phyloP scores from a whole-genome alignment of 352 stramenopile species.

The Globisporangium polare region DNA sequence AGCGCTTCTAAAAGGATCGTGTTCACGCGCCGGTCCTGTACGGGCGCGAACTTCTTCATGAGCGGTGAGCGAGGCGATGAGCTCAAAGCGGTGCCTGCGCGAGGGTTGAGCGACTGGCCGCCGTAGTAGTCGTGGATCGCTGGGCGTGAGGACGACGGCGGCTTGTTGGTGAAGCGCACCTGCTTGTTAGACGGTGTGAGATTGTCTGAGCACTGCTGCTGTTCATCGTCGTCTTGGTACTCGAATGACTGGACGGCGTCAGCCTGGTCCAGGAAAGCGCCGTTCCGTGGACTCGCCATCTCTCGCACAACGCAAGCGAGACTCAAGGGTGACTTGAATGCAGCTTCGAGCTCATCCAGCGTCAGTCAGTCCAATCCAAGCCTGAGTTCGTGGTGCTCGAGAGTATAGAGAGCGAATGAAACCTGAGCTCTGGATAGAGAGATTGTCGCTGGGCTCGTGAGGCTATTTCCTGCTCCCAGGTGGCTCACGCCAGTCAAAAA shows the following conservation, averaged over 20 bases:
- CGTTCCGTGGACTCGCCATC: not conserved
- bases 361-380: not conserved
- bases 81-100: not conserved
- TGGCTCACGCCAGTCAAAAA: not conserved
- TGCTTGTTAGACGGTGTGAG: constrained; percentile 1
- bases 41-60: constrained; percentile 52
- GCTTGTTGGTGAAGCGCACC: constrained; percentile 8
- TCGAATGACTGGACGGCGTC: not conserved
- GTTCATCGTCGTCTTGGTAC: not conserved
- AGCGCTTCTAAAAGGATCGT: constrained; percentile 56
- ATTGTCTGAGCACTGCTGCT: not conserved
- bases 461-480: constrained; percentile 1
- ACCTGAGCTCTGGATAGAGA: not conserved
- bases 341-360: not conserved
- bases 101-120: constrained; percentile 2
- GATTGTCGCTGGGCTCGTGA: not conserved
- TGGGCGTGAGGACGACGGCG: not conserved
- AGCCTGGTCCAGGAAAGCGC: not conserved
- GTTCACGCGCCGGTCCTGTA: constrained; percentile 57
- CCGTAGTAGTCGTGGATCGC: constrained; percentile 4
- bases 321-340: too few species aligned
- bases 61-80: constrained; percentile 32
- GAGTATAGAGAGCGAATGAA: not conserved
- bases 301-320: too few species aligned
- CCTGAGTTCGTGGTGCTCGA: not conserved